These are phyloP conservation scores for Aspergillus sp. DNA, from an alignment of 2,329 filamentous ascomycete genomes.

Conservation along the genomic window DNA sequence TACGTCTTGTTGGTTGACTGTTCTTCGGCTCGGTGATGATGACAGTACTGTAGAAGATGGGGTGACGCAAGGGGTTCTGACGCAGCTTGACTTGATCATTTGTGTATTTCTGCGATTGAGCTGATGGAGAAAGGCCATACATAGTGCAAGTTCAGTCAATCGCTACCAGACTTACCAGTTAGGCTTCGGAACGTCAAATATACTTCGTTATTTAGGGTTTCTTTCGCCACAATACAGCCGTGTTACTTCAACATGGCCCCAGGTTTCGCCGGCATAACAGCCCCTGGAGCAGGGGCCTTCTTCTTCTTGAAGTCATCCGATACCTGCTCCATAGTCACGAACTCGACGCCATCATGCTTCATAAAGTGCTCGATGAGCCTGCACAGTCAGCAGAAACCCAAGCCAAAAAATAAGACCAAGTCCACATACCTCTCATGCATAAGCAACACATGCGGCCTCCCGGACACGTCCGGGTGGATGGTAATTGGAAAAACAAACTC, in stretches of 20 bases:
- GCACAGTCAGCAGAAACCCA: constrained; percentile 1
- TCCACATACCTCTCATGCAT: constrained; percentile 57
- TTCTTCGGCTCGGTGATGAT: too few species aligned
- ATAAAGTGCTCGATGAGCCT: constrained; percentile 21
- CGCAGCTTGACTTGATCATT: too few species aligned
- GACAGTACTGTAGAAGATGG: too few species aligned
- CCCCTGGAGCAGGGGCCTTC: constrained; percentile 13
- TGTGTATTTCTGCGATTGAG: too few species aligned
- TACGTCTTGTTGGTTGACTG: too few species aligned
- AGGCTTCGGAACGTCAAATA: too few species aligned
- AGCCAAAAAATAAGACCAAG: background rate
- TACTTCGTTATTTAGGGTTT: too few species aligned
- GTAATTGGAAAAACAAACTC: constrained; percentile 71
- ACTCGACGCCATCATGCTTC: constrained; percentile 12
- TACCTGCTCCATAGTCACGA: constrained; percentile 19
- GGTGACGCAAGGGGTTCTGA: too few species aligned
- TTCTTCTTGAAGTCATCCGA: constrained; percentile 9
- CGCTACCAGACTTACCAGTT: too few species aligned
- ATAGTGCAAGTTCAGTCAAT: too few species aligned
- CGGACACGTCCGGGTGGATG: constrained; percentile 64
- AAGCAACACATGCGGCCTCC: constrained; percentile 59
- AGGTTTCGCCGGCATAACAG: constrained; percentile 12
- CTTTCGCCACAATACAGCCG: too few species aligned
- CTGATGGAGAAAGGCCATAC: too few species aligned
- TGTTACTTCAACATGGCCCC: constrained; percentile 9